Conservation (phyloP, 208 protist genomes). For the Polymyxa betae region DNA sequence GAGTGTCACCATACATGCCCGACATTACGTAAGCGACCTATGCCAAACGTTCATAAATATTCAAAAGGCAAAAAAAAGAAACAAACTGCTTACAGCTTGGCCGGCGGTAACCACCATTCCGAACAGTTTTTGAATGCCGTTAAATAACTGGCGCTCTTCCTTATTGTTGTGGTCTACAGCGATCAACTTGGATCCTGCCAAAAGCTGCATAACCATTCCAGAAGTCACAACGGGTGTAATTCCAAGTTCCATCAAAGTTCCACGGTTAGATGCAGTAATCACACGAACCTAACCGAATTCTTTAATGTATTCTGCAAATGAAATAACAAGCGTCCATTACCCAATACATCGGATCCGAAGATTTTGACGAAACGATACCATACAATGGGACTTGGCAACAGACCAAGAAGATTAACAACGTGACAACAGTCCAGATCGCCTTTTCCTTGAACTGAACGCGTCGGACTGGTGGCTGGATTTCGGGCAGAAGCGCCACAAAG, state of each 20-base stretch:
- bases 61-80: not conserved
- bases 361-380: constrained; percentile 89
- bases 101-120: constrained; percentile 95
- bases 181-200: constrained; percentile 91
- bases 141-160: constrained; percentile 92
- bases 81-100: constrained; percentile 83
- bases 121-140: constrained; percentile 95
- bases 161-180: constrained; percentile 90
- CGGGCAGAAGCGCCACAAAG: constrained; percentile 89
- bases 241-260: constrained; percentile 97
- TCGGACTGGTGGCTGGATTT: constrained; percentile 85
- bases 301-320: not conserved
- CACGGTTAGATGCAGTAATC: constrained; percentile 98
- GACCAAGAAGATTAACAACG: constrained; percentile 98
- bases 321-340: constrained; percentile 74
- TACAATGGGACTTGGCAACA: constrained; percentile 99
- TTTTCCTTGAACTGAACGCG: constrained; percentile 84
- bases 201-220: constrained; percentile 96
- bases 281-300: constrained; percentile 74
- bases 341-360: constrained; percentile 98
- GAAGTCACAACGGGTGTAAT: constrained; percentile 96
- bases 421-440: constrained; percentile 93
- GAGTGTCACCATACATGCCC: constrained; percentile 98
- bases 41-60: constrained; percentile 42
- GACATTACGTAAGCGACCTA: constrained; percentile 90